phyloP scores from a whole-genome alignment of 139 green algal genomes.

The Spirogloea muscicola region DNA sequence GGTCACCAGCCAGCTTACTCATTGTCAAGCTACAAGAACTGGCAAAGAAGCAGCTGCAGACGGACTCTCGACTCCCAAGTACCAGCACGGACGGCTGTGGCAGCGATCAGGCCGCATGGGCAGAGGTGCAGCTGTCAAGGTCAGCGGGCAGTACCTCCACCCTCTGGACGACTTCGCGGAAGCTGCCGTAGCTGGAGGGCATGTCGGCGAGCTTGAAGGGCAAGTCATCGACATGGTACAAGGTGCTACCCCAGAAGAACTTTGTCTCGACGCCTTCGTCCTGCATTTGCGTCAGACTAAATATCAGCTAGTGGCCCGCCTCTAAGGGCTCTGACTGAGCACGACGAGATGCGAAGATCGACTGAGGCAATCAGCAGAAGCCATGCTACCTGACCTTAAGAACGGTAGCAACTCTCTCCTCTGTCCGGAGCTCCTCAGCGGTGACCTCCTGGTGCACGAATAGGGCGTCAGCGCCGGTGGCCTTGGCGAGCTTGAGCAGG shows the following conservation, averaged over 20 bases:
- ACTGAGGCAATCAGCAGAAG: too few species aligned
- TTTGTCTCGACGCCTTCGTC: conserved; percentile 51
- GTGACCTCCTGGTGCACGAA: conserved; percentile 73
- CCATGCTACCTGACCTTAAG: conserved; percentile 52
- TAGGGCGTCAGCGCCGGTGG: conserved; percentile 54
- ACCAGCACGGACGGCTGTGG: too few species aligned
- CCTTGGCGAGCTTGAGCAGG: conserved; percentile 51
- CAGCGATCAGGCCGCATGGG: too few species aligned
- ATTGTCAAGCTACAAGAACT: too few species aligned
- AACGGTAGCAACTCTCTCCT: conserved; percentile 52
- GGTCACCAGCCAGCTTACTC: too few species aligned
- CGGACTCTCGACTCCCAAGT: too few species aligned
- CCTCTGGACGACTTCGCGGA: conserved; percentile 44
- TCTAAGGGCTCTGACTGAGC: too few species aligned
- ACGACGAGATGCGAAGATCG: too few species aligned
- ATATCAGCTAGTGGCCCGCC: too few species aligned
- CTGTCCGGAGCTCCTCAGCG: conserved; percentile 59
- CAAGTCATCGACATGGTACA: conserved; percentile 69
- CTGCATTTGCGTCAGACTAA: too few species aligned
- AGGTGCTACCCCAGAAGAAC: conserved; percentile 61
- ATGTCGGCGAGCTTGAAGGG: conserved; percentile 63
- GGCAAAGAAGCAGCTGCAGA: too few species aligned
- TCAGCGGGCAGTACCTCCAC: conserved; percentile 24
- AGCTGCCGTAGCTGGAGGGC: conserved; percentile 49
- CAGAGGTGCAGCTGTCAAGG: too few species aligned